Conservation (phyloP, 495 filamentous ascomycete species). For the Hypoxylon subgilvum region DNA sequence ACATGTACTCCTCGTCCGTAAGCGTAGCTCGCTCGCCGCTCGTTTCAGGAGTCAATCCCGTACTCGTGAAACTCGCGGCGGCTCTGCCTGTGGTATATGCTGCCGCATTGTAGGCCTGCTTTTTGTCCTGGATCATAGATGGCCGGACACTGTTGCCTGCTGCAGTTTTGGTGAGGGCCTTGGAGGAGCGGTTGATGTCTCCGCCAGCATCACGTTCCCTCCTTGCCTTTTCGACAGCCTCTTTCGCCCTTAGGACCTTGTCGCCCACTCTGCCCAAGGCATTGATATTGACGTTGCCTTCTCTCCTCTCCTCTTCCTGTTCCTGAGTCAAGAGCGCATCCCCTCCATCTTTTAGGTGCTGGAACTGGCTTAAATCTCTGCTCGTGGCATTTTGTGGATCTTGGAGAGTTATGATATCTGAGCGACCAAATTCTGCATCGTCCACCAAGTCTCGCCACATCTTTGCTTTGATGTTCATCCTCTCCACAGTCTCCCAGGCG, state of each 20-base stretch:
- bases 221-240: conserved; percentile 85
- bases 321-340: conserved; percentile 64
- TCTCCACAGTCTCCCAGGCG: conserved; percentile 90
- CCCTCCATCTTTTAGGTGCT: conserved; percentile 84
- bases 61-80: conserved; percentile 93
- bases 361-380: conserved; percentile 85
- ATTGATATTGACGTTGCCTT: conserved; percentile 73
- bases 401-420: conserved; percentile 95
- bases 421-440: conserved; percentile 84
- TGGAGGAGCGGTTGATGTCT: conserved; percentile 56
- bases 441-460: conserved; percentile 92
- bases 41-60: conserved; percentile 90
- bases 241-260: conserved; percentile 90
- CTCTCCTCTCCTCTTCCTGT: conserved; percentile 58
- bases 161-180: conserved; percentile 53
- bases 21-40: conserved; percentile 81
- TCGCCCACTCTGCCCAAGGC: conserved; percentile 78
- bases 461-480: conserved; percentile 96
- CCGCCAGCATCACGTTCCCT: conserved; percentile 53
- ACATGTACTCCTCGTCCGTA: conserved; percentile 93
- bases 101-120: conserved; percentile 80
- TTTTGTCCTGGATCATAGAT: conserved; percentile 55
- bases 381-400: conserved; percentile 90
- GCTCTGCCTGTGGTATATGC: conserved; percentile 88
- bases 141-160: conserved; percentile 37